Percentiles rank a stretch among this genome's conserved stretches.
Evolutionary conservation across 2,329 filamentous ascomycete genomes (phyloP).

Genomic region (Aspergillus neoniger): DNA sequence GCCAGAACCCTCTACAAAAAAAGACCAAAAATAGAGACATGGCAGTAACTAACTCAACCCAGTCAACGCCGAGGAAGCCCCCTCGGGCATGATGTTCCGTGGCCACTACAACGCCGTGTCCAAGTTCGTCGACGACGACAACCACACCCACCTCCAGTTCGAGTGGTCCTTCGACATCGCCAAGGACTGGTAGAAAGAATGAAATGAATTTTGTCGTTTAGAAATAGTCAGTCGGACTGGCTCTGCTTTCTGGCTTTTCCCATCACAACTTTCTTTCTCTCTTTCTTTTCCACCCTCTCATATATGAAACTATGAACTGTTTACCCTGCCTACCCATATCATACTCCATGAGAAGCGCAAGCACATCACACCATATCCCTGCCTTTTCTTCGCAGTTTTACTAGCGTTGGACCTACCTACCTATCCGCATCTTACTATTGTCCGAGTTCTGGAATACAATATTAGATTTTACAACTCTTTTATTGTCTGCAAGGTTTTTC

Average conservation of each 20-base stretch:
- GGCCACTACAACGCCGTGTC: constrained; percentile 88
- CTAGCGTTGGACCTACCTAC: constrained; percentile 27
- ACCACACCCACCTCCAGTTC: constrained; percentile 85
- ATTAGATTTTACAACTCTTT: not conserved
- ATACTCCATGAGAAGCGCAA: not conserved
- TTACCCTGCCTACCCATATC: not conserved
- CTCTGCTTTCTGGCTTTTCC: not conserved
- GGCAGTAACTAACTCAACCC: not conserved
- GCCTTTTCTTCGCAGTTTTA: constrained; percentile 10
- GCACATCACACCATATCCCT: not conserved
- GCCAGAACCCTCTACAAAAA: constrained; percentile 32
- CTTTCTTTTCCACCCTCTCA: not conserved
- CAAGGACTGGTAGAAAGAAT: constrained; percentile 74
- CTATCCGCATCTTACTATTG: not conserved
- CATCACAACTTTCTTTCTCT: not conserved
- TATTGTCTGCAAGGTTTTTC: not conserved
- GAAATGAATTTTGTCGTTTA: not conserved
- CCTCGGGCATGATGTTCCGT: constrained; percentile 83
- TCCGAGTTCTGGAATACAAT: not conserved
- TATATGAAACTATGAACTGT: constrained; percentile 13
- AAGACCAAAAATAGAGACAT: too few species aligned
- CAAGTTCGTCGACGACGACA: constrained; percentile 93
- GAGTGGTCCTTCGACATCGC: constrained; percentile 96
- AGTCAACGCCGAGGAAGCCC: constrained; percentile 92
- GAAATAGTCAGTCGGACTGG: not conserved